Evolutionary conservation across 2,329 filamentous ascomycete species (phyloP), one percentile per base, ranked within the genome.

Genomic region (Phaeosphaeria sp.): DNA sequence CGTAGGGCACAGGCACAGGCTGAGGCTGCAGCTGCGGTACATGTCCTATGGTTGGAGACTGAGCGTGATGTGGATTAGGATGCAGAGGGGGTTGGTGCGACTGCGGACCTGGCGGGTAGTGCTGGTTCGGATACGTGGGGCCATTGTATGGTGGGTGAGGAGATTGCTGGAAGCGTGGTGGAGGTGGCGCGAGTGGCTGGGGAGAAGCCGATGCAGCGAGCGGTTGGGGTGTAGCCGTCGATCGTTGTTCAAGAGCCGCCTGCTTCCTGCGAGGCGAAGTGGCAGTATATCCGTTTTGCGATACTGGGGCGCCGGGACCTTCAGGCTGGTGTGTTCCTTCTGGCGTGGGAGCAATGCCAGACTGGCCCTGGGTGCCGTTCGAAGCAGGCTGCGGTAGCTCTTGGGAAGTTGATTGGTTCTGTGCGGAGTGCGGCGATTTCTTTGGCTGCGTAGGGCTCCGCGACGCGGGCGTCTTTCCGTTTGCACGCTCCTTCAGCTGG

Each of bases 81-180:
- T 75, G 74, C 3, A 65, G 62, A 20, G 76, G 62, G 39, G 57
- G 39, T 44, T 42, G 58, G 33, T 60, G 69, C 20, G 62, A 57
- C 25, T 76, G 52, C 54, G 73, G 75, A 52, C 70, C 74, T 36
- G 59, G 70, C 15, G 72, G 62, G 52, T 78, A 79, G 9, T 78
- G 76, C 22, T 79, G 73, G 30, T 77, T 76, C 30, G 70, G 56
- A 17, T 76, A 70, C n/a, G 75, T 63, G 46, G 72, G 52, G 18
- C 57, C 71, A 44, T 66, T 74, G 62, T 76, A 76, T 13, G 46
- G 59, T 41, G 71, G 55, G 36, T 65, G 72, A 4, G 69, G 55
- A 42, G 69, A 66, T 41, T 65, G 68, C 23, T 71, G 68, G 47
- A 67, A 63, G 49, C 51, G 47, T 9, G 66, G 54, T 9, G 65